phyloP scores from a whole-genome alignment of 441 rosid species.

The Jatropha multifida region DNA sequence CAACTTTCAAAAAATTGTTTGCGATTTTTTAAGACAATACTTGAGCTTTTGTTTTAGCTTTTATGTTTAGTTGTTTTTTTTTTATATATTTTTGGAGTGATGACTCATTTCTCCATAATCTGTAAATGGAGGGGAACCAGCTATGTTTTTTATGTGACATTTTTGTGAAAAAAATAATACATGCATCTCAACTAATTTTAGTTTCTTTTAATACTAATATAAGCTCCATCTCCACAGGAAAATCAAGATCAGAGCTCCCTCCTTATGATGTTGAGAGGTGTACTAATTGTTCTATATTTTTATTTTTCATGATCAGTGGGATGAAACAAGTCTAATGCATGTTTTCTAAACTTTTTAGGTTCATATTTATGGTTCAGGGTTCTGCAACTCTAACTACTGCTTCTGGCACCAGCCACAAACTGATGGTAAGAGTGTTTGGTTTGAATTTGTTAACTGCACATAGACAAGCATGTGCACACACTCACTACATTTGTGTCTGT shows the following conservation, averaged over 20 bases:
- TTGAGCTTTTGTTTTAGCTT: too few relatives aligned
- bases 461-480: not conserved
- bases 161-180: not conserved
- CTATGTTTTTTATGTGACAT: slow-evolving; percentile 9
- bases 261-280: slow-evolving; percentile 69
- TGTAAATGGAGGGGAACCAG: not conserved
- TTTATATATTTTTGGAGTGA: not conserved
- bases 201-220: not conserved
- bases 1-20: not conserved
- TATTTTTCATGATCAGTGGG: slow-evolving; percentile 5
- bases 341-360: slow-evolving; percentile 40
- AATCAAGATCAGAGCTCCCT: slow-evolving; percentile 69
- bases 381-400: slow-evolving; percentile 46
- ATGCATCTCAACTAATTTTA: not conserved
- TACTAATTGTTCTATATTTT: slow-evolving; percentile 1
- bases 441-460: not conserved
- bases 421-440: slow-evolving; percentile 50
- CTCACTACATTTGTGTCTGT: not conserved
- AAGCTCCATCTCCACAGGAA: slow-evolving; percentile 46
- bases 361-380: slow-evolving; percentile 78
- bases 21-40: too few relatives aligned
- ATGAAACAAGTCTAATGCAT: not conserved
- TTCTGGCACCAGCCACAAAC: slow-evolving; percentile 38
- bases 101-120: not conserved
- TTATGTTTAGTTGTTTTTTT: too few relatives aligned